phyloP scores from a whole-genome alignment of 1,284 basidiomycete genomes.

The Fomitiporia mediterranea region DNA sequence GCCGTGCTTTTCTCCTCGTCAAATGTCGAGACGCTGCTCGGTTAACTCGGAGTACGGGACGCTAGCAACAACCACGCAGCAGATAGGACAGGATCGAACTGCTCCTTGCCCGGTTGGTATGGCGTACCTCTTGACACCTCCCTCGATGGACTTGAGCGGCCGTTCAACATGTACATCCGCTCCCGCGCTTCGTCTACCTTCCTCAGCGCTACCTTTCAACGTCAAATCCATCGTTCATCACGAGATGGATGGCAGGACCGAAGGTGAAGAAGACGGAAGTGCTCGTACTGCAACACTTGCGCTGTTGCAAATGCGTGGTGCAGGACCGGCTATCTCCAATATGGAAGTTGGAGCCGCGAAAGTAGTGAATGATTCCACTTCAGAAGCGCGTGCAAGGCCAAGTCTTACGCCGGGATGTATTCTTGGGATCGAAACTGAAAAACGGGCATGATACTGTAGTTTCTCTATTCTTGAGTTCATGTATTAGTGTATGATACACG shows the following conservation, averaged over 20 bases:
- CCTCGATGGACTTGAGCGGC: not conserved
- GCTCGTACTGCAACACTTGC: slow-evolving; percentile 2
- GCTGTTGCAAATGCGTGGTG: slow-evolving; percentile 4
- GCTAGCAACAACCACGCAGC: not conserved
- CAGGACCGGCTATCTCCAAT: not conserved
- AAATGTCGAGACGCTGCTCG: too few species aligned
- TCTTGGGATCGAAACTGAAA: not conserved
- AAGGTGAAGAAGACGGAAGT: not conserved
- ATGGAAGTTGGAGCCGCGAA: not conserved
- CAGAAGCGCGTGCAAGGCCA: not conserved
- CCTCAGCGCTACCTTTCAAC: not conserved
- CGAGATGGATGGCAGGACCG: not conserved
- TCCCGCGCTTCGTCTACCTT: not conserved
- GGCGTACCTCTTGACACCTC: not conserved
- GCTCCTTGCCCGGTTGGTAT: not conserved
- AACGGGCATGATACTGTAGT: not conserved
- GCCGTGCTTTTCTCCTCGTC: not conserved
- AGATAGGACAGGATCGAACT: not conserved
- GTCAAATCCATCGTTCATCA: too few species aligned
- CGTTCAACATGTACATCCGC: not conserved
- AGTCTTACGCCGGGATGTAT: not conserved
- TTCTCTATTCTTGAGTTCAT: too few species aligned
- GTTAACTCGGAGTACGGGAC: not conserved
- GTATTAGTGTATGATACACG: not conserved
- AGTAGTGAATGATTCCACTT: too few species aligned